Conservation (phyloP, 352 stramenopile genomes). For the Blastocystis sp. region DNA sequence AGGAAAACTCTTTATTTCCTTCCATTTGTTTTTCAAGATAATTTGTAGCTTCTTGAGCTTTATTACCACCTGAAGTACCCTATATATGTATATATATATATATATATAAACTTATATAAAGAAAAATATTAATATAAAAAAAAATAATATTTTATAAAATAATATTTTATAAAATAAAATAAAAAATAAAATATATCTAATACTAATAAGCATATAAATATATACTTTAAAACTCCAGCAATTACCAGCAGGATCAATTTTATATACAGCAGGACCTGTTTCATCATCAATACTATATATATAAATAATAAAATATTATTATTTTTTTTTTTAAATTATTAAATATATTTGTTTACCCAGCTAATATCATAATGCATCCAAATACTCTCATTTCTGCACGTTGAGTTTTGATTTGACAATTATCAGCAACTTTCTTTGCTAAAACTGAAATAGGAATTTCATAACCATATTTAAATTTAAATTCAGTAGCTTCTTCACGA, state of each 20-base stretch:
- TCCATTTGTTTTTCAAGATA: slow-evolving; percentile 38
- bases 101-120: too few species aligned
- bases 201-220: not conserved
- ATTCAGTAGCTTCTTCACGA: slow-evolving; percentile 34
- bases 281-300: slow-evolving; percentile 35
- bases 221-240: slow-evolving; percentile 38
- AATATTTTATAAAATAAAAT: too few species aligned
- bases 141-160: too few species aligned
- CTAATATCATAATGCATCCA: slow-evolving; percentile 39
- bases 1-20: too few species aligned
- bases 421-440: slow-evolving; percentile 35
- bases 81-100: not conserved
- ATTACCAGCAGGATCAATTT: slow-evolving; percentile 40
- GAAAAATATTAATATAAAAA: too few species aligned
- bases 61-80: slow-evolving; percentile 21
- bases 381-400: slow-evolving; percentile 35
- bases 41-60: slow-evolving; percentile 37
- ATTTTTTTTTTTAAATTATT: too few species aligned
- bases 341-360: slow-evolving; percentile 20
- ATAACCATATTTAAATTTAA: slow-evolving; percentile 40
- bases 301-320: not conserved
- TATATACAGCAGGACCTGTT: slow-evolving; percentile 36
- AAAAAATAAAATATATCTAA: too few species aligned
- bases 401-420: slow-evolving; percentile 39
- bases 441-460: slow-evolving; percentile 39